These are phyloP conservation scores for Pseudocercospora pini-densiflorae DNA, from an alignment of 2,329 filamentous ascomycete species.

Conservation along the genomic window DNA sequence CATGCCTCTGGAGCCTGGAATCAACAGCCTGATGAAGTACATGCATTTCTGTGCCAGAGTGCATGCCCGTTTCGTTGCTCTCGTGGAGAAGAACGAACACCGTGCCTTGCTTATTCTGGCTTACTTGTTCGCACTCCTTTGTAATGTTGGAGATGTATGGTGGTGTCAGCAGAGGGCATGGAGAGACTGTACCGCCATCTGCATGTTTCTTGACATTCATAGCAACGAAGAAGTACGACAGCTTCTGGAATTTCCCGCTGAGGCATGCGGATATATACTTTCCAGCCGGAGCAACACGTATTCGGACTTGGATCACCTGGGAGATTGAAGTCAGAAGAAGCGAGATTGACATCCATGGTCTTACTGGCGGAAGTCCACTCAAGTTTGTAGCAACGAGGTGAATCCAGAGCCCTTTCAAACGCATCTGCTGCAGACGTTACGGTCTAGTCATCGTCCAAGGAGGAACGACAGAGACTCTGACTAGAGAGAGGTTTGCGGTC, in stretches of 20 bases:
- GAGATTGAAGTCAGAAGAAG: neutral
- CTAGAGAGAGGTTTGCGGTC: neutral
- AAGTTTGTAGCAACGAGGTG: neutral
- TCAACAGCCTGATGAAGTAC: slow-evolving; percentile 20
- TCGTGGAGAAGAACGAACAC: slow-evolving; percentile 20
- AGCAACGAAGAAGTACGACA: neutral
- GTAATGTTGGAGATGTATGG: slow-evolving; percentile 19
- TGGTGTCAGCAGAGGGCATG: slow-evolving; percentile 20
- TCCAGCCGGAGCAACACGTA: neutral
- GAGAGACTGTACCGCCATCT: slow-evolving; percentile 22
- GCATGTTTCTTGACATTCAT: slow-evolving; percentile 7
- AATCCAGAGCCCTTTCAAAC: neutral
- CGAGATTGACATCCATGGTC: neutral
- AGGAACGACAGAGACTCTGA: neutral
- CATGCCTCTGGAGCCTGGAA: slow-evolving; percentile 17
- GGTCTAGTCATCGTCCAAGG: neutral
- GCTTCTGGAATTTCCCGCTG: slow-evolving; percentile 12
- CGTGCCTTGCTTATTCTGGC: slow-evolving; percentile 17
- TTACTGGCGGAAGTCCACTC: neutral
- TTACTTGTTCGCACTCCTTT: slow-evolving; percentile 21
- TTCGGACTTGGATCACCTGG: neutral
- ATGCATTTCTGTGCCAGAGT: slow-evolving; percentile 23
- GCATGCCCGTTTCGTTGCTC: slow-evolving; percentile 16
- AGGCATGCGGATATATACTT: slow-evolving; percentile 12
- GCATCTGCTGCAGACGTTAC: neutral